Evolutionary conservation across 208 protist genomes (phyloP).

Genomic region (Herpetomonas samuelpessoai): DNA sequence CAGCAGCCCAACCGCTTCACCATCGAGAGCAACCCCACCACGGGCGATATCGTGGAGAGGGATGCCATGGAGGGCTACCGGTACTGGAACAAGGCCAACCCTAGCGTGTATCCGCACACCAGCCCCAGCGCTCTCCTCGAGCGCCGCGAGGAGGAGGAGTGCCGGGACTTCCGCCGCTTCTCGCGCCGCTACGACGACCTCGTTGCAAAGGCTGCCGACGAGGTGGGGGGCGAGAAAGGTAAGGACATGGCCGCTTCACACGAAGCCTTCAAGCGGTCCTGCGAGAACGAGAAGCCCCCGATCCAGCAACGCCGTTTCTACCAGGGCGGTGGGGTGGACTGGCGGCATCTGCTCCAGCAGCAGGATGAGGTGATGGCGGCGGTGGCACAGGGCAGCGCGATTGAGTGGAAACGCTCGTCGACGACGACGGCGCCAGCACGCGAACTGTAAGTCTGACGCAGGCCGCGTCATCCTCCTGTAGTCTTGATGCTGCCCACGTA

Average conservation of each 20-base stretch:
- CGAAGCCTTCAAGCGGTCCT: conserved; percentile 12
- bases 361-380: neutral
- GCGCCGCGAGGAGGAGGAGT: conserved; percentile 26
- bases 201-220: conserved; percentile 17
- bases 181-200: conserved; percentile 34
- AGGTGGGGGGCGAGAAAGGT: conserved; percentile 17
- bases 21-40: conserved; percentile 25
- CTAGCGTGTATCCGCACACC: conserved; percentile 1
- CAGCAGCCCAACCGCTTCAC: conserved; percentile 25
- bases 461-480: too few species aligned
- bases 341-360: conserved; percentile 16
- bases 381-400: neutral
- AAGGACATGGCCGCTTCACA: conserved; percentile 15
- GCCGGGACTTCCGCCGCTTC: conserved; percentile 36
- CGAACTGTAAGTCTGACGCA: too few species aligned
- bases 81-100: conserved; percentile 29
- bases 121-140: conserved; percentile 47
- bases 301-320: conserved; percentile 37
- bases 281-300: conserved; percentile 21
- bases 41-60: conserved; percentile 44
- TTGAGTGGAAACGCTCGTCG: neutral
- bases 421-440: too few species aligned
- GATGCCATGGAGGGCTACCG: conserved; percentile 22
- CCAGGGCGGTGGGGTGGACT: conserved; percentile 17
- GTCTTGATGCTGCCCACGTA: too few species aligned